A percentile compares a stretch with the other conserved stretches of the same genome.
Evolutionary conservation across 495 filamentous ascomycete genomes (phyloP).

Genomic region (Aspergillus ostianus): DNA sequence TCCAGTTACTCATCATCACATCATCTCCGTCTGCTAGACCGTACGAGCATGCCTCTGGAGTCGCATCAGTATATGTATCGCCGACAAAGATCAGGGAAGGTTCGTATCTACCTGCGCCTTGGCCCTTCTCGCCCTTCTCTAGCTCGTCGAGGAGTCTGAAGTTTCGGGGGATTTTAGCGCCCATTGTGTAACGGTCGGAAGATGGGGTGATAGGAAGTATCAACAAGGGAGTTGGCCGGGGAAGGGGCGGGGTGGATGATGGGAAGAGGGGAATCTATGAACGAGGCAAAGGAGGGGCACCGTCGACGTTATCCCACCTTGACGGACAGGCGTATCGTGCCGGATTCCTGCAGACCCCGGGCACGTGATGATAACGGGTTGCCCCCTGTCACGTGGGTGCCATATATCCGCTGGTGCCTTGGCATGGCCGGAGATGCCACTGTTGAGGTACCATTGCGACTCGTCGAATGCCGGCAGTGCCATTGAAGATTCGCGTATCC

Average conservation of each 20-base stretch:
- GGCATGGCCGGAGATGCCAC: conserved; percentile 41
- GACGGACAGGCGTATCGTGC: conserved; percentile 1
- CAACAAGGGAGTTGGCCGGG: not conserved
- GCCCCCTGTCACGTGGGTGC: conserved; percentile 34
- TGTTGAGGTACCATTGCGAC: not conserved
- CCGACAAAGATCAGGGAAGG: not conserved
- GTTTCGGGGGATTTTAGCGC: conserved; percentile 88
- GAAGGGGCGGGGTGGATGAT: conserved; percentile 16
- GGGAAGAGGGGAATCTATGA: conserved; percentile 24
- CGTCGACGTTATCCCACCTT: conserved; percentile 16
- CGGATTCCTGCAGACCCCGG: conserved; percentile 1
- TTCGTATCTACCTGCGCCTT: conserved; percentile 72
- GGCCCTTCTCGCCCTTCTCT: conserved; percentile 97
- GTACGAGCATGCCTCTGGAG: conserved; percentile 90
- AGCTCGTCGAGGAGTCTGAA: conserved; percentile 96
- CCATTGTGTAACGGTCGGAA: conserved; percentile 46
- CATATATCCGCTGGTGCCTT: conserved; percentile 32
- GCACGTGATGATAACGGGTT: conserved; percentile 27
- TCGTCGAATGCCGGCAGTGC: not conserved
- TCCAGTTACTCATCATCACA: conserved; percentile 97
- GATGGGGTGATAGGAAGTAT: not conserved
- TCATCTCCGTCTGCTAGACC: conserved; percentile 94
- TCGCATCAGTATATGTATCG: not conserved
- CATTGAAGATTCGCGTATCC: not conserved
- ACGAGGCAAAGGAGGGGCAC: conserved; percentile 27